Conservation (phyloP, 176 grass and related monocot species). For the Aegilops longissima region DNA sequence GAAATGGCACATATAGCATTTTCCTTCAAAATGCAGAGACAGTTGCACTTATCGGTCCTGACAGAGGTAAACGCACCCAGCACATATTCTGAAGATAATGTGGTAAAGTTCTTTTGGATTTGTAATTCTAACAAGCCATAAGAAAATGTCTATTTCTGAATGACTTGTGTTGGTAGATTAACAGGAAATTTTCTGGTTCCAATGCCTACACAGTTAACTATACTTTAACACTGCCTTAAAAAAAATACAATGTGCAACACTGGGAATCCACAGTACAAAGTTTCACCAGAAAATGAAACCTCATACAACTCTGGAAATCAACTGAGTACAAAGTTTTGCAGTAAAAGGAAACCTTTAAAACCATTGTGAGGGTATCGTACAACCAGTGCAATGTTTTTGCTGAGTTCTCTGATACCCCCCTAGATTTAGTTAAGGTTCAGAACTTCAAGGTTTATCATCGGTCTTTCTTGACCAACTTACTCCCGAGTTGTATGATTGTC, state of each 20-base stretch:
- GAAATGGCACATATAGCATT: conserved; percentile 76
- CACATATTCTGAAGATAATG: background rate
- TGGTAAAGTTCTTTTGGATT: background rate
- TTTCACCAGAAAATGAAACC: background rate
- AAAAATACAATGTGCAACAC: background rate
- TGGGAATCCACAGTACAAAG: background rate
- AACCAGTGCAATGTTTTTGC: background rate
- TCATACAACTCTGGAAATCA: background rate
- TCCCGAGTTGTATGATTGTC: background rate
- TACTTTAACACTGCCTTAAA: background rate
- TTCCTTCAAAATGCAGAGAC: conserved; percentile 97
- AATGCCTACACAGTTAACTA: background rate
- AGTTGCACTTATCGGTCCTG: conserved; percentile 67
- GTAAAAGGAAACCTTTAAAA: background rate
- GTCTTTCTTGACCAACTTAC: background rate
- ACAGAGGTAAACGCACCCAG: conserved; percentile 37
- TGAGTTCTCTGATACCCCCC: background rate
- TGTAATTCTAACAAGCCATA: background rate
- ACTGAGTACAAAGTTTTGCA: background rate
- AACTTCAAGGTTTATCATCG: background rate
- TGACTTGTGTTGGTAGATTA: background rate
- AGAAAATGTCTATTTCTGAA: background rate
- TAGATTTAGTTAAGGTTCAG: background rate
- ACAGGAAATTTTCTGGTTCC: background rate
- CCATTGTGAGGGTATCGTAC: background rate